A percentile compares a stretch with the other conserved stretches of the same genome.
Conservation (phyloP, 495 filamentous ascomycete genomes). For the Baudoinia panamericana region DNA sequence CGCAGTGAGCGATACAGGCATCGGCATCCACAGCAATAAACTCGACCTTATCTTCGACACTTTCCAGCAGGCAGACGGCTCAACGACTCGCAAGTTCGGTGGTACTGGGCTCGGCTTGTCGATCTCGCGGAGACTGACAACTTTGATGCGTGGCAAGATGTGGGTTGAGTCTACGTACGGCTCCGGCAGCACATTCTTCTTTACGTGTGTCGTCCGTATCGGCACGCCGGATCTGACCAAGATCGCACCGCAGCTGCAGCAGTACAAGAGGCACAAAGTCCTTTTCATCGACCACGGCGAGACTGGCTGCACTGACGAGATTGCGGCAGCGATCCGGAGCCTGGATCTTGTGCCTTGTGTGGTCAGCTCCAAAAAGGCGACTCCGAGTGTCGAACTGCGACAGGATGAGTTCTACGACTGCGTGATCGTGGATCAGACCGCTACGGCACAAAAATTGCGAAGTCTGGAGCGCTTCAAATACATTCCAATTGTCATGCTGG, state of each 20-base stretch:
- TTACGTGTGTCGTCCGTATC: constrained; percentile 85
- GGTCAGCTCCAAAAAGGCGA: constrained; percentile 50
- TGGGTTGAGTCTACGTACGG: constrained; percentile 95
- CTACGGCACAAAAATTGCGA: constrained; percentile 71
- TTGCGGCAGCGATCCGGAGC: constrained; percentile 64
- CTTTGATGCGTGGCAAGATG: constrained; percentile 92
- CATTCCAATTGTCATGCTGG: constrained; percentile 87
- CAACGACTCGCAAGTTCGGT: constrained; percentile 92
- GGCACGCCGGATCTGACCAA: constrained; percentile 68
- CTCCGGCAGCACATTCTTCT: constrained; percentile 89
- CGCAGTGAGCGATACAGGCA: constrained; percentile 91
- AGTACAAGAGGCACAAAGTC: constrained; percentile 85
- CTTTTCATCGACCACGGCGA: constrained; percentile 91
- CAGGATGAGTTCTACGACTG: constrained; percentile 73
- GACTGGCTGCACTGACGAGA: constrained; percentile 60
- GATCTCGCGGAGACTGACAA: constrained; percentile 90
- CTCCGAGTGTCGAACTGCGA: constrained; percentile 39
- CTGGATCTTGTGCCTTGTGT: constrained; percentile 74
- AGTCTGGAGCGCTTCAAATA: constrained; percentile 93
- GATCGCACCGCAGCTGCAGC: constrained; percentile 70
- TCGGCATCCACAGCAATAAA: constrained; percentile 93
- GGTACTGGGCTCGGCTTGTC: constrained; percentile 92
- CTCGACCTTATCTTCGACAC: constrained; percentile 97
- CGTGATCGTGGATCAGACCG: constrained; percentile 90
- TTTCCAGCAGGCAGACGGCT: constrained; percentile 97